Percentiles rank a stretch among this genome's conserved stretches.
These are phyloP conservation scores for Phytophthora litchii DNA, from an alignment of 352 stramenopile species.

Conservation along the genomic window DNA sequence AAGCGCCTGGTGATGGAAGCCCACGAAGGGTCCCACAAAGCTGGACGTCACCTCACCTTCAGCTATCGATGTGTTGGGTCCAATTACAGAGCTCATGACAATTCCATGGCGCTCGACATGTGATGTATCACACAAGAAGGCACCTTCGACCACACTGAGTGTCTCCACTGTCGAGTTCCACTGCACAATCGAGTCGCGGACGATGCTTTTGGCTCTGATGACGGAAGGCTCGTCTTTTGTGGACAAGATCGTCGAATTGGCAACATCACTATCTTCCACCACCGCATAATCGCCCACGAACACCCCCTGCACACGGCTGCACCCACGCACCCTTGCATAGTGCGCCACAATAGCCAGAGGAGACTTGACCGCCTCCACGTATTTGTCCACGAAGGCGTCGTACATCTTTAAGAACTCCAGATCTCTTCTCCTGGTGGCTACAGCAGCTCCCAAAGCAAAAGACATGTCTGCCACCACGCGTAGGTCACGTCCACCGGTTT, in stretches of 20 bases:
- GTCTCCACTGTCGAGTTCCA: constrained; percentile 71
- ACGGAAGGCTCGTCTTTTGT: constrained; percentile 46
- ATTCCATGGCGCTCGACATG: constrained; percentile 84
- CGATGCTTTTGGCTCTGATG: constrained; percentile 64
- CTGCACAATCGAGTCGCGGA: constrained; percentile 72
- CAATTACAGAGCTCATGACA: constrained; percentile 87
- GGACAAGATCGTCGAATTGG: constrained; percentile 73
- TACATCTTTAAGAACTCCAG: constrained; percentile 47
- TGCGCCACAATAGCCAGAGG: constrained; percentile 58
- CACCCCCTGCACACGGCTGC: constrained; percentile 55
- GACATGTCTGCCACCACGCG: constrained; percentile 74
- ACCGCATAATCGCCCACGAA: constrained; percentile 73
- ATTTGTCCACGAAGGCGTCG: constrained; percentile 56
- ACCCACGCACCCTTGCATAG: constrained; percentile 64
- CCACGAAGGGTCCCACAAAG: constrained; percentile 94
- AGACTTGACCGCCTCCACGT: constrained; percentile 47
- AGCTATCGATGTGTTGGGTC: constrained; percentile 84
- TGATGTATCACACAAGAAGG: constrained; percentile 81
- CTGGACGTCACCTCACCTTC: constrained; percentile 92
- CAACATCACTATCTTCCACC: constrained; percentile 67
- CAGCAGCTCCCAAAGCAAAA: constrained; percentile 54
- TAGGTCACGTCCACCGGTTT: constrained; percentile 79
- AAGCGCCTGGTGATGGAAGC: constrained; percentile 94
- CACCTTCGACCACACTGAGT: constrained; percentile 65
- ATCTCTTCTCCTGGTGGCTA: constrained; percentile 55